Conservation (phyloP, 129 eudicot species). For the Saposhnikovia divaricata region DNA sequence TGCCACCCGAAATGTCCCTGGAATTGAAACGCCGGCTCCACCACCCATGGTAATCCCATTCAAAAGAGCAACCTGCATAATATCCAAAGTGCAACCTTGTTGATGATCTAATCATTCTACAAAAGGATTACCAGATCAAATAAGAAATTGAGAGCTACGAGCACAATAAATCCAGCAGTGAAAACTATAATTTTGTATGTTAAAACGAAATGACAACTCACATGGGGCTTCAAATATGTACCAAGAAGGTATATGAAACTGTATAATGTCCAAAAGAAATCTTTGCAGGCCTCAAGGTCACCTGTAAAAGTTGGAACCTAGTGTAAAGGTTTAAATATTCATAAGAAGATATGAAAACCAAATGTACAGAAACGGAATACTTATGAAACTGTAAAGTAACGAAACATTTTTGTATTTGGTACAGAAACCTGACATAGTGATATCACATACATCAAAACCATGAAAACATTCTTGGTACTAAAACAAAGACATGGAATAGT, state of each 20-base stretch:
- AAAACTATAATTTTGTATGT: background rate
- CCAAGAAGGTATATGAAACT: slow-evolving; percentile 61
- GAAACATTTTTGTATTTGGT: background rate
- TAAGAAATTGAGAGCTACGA: background rate
- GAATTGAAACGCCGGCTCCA: slow-evolving; percentile 80
- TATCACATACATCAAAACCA: background rate
- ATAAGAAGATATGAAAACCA: background rate
- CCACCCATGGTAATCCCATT: slow-evolving; percentile 97
- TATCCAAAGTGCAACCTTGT: slow-evolving; percentile 3
- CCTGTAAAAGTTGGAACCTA: slow-evolving; percentile 39
- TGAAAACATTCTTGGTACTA: background rate
- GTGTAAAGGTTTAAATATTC: slow-evolving; percentile 2
- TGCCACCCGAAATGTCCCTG: slow-evolving; percentile 87
- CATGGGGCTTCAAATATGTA: slow-evolving; percentile 84
- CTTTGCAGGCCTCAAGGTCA: slow-evolving; percentile 56
- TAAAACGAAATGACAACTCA: slow-evolving; percentile 30
- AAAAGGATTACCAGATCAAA: background rate
- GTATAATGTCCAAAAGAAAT: slow-evolving; percentile 59
- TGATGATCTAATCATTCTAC: slow-evolving; percentile 4
- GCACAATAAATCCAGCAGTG: background rate
- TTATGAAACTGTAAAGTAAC: background rate
- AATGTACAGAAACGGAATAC: background rate
- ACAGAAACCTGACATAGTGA: background rate
- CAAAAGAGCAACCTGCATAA: slow-evolving; percentile 73
- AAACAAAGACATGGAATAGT: background rate